These are phyloP conservation scores for Gastrolobium villosum DNA, from an alignment of 306 rosid species.

Conservation along the genomic window DNA sequence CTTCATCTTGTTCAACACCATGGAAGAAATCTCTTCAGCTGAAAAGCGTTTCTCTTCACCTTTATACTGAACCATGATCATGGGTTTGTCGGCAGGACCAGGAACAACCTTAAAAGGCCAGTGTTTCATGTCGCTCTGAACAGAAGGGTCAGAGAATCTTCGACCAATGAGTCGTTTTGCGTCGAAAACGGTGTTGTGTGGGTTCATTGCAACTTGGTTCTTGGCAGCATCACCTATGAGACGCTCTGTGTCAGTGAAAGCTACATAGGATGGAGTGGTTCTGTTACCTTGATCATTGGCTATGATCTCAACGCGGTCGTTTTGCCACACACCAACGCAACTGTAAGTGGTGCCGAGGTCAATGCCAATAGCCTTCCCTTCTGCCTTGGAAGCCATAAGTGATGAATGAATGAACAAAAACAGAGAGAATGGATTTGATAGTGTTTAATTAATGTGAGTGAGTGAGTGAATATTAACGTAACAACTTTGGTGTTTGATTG, in stretches of 20 bases:
- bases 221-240: slow-evolving; percentile 63
- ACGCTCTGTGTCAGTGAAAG: slow-evolving; percentile 63
- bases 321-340: slow-evolving; percentile 66
- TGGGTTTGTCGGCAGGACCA: slow-evolving; percentile 60
- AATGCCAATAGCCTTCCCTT: slow-evolving; percentile 60
- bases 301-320: slow-evolving; percentile 67
- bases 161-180: slow-evolving; percentile 58
- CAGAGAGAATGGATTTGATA: background rate
- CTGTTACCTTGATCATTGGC: slow-evolving; percentile 68
- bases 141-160: slow-evolving; percentile 54
- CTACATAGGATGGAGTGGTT: slow-evolving; percentile 63
- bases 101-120: slow-evolving; percentile 60
- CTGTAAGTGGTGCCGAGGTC: slow-evolving; percentile 70
- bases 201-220: slow-evolving; percentile 71
- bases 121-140: slow-evolving; percentile 56
- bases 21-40: slow-evolving; percentile 60
- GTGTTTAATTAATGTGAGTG: background rate
- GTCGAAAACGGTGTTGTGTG: slow-evolving; percentile 62
- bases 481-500: background rate
- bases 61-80: slow-evolving; percentile 57
- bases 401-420: background rate
- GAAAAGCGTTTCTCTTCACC: slow-evolving; percentile 63
- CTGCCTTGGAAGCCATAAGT: slow-evolving; percentile 53
- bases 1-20: slow-evolving; percentile 60
- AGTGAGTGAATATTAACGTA: background rate